Conservation (phyloP, 2,329 filamentous ascomycete genomes). For the Aspergillus udagawae region DNA sequence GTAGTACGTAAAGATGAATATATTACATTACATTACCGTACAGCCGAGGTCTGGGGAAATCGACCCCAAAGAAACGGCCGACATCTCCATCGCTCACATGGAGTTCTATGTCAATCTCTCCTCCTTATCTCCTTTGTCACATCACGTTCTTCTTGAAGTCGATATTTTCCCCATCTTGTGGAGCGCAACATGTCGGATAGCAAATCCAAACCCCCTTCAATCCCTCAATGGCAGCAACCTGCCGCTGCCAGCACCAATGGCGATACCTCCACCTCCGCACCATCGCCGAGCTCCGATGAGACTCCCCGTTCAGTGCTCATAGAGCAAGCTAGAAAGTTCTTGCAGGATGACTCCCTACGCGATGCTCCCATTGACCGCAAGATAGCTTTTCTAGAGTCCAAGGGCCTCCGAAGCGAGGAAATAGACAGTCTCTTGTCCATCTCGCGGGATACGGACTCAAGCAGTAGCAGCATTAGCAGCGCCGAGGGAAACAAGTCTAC, state of each 20-base stretch:
- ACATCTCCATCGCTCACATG: constrained; percentile 4
- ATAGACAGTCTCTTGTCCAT: constrained; percentile 62
- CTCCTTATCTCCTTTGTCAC: constrained; percentile 2
- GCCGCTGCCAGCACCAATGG: constrained; percentile 21
- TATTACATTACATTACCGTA: constrained; percentile 1
- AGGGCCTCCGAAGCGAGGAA: constrained; percentile 65
- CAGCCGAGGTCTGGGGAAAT: constrained; percentile 15
- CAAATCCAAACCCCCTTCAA: constrained; percentile 30
- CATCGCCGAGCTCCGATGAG: constrained; percentile 25
- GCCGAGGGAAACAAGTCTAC: constrained; percentile 9
- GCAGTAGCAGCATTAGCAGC: constrained; percentile 15
- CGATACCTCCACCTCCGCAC: constrained; percentile 28
- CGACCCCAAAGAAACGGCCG: background rate
- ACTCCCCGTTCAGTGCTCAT: constrained; percentile 40
- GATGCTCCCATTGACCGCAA: constrained; percentile 69
- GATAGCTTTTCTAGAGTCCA: constrained; percentile 69
- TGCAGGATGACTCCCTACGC: constrained; percentile 69
- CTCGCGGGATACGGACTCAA: constrained; percentile 30
- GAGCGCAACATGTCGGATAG: constrained; percentile 29
- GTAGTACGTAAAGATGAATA: background rate
- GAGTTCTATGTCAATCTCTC: constrained; percentile 4
- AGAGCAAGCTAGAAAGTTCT: constrained; percentile 70
- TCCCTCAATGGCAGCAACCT: constrained; percentile 41
- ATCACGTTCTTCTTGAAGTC: background rate
- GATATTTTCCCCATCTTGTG: background rate